These are phyloP conservation scores for Scheffersomyces coipomensis DNA, from an alignment of 805 yeast genomes.

Conservation along the genomic window DNA sequence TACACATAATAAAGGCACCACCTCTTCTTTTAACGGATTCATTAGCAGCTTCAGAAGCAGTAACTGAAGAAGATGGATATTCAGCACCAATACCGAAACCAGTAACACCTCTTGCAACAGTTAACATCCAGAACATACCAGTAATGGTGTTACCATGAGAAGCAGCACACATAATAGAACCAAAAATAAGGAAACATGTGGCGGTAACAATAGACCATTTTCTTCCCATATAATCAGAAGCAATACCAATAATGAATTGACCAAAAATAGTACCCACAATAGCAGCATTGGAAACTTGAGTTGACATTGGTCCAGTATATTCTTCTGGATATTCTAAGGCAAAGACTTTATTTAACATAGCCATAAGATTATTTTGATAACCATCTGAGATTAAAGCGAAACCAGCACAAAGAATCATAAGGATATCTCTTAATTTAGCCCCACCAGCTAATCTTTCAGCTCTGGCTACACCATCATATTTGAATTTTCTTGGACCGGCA, in stretches of 20 bases:
- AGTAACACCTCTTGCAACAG: conserved; percentile 69
- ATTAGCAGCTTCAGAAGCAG: conserved; percentile 73
- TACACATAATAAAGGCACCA: conserved; percentile 60
- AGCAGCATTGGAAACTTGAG: conserved; percentile 68
- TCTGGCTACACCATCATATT: conserved; percentile 34
- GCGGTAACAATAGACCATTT: conserved; percentile 70
- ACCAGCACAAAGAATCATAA: conserved; percentile 64
- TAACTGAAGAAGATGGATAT: conserved; percentile 66
- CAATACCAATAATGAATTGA: conserved; percentile 61
- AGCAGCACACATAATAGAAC: conserved; percentile 67
- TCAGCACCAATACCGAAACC: conserved; percentile 83
- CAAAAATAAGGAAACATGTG: conserved; percentile 58
- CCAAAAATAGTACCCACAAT: conserved; percentile 72
- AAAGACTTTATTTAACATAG: conserved; percentile 63
- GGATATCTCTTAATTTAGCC: conserved; percentile 24
- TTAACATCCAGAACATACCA: conserved; percentile 78
- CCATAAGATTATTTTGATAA: conserved; percentile 72
- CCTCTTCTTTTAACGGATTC: conserved; percentile 66
- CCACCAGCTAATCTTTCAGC: conserved; percentile 23
- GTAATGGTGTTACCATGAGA: conserved; percentile 57
- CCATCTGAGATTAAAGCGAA: conserved; percentile 78
- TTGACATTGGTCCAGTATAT: conserved; percentile 48
- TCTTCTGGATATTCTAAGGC: conserved; percentile 44
- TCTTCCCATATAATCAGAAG: conserved; percentile 66
- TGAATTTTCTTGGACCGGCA: conserved; percentile 13